Conservation (phyloP, 305 asterid species). For the Andrographis paniculata region DNA sequence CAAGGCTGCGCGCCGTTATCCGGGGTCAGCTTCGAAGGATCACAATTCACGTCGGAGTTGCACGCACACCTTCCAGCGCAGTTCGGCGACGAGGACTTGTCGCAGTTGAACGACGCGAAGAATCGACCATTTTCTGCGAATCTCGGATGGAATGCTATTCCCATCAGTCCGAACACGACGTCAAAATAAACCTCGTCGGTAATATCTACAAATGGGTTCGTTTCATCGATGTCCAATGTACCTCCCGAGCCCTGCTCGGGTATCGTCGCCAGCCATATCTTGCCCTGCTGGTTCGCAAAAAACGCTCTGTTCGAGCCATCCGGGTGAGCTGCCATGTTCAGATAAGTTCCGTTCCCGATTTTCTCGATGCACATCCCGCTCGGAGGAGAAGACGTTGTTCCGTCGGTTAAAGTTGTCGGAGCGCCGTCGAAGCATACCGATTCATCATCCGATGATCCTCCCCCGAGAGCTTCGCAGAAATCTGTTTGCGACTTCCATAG, state of each 20-base stretch:
- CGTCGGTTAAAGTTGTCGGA: conserved; percentile 36
- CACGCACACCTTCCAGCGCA: conserved; percentile 89
- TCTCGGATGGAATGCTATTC: conserved; percentile 75
- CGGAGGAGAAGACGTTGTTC: conserved; percentile 38
- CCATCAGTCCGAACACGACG: conserved; percentile 67
- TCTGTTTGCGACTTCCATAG: conserved; percentile 60
- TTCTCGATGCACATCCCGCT: conserved; percentile 82
- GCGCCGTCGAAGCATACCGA: conserved; percentile 54
- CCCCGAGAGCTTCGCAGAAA: conserved; percentile 72
- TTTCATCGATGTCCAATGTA: conserved; percentile 42
- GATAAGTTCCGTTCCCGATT: conserved; percentile 63
- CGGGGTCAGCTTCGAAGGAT: conserved; percentile 53
- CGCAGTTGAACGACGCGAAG: conserved; percentile 76
- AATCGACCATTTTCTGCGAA: conserved; percentile 62
- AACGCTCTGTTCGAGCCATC: conserved; percentile 81
- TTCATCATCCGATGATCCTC: conserved; percentile 44
- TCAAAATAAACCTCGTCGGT: conserved; percentile 73
- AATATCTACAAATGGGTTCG: conserved; percentile 62
- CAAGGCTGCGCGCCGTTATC: conserved; percentile 75
- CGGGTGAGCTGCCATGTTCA: conserved; percentile 74
- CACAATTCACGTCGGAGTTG: conserved; percentile 77
- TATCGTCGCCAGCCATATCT: conserved; percentile 66
- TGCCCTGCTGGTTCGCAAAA: conserved; percentile 71
- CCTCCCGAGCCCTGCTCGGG: conserved; percentile 60
- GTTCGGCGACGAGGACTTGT: conserved; percentile 59